Conservation (phyloP, 2,329 filamentous ascomycete genomes). For the Diplodia intermedia region DNA sequence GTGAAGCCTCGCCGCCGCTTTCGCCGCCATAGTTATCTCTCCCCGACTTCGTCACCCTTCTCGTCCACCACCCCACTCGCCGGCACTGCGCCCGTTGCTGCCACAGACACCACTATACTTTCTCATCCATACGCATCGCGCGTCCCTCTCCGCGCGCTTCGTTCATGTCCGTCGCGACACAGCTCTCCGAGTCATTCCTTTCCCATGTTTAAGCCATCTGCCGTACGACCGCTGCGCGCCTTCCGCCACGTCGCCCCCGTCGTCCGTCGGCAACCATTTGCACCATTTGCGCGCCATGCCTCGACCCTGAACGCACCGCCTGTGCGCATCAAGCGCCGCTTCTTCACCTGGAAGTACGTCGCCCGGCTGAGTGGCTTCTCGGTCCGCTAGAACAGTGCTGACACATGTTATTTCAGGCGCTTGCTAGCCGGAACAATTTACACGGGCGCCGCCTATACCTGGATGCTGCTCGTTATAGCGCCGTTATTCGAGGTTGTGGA, state of each 20-base stretch:
- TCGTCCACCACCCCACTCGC: background rate
- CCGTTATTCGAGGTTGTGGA: constrained; percentile 32
- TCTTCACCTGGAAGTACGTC: constrained; percentile 46
- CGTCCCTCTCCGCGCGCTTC: background rate
- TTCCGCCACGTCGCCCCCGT: constrained; percentile 29
- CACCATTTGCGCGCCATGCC: constrained; percentile 33
- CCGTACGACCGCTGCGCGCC: constrained; percentile 48
- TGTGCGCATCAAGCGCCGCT: constrained; percentile 51
- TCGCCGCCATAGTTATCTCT: constrained; percentile 18
- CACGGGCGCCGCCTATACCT: constrained; percentile 33
- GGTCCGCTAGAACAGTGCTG: background rate
- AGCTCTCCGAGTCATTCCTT: constrained; percentile 37
- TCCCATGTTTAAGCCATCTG: constrained; percentile 49
- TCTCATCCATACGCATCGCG: constrained; percentile 3
- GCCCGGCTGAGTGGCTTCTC: constrained; percentile 9
- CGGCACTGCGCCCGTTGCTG: background rate
- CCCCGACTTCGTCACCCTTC: background rate
- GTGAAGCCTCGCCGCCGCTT: constrained; percentile 30
- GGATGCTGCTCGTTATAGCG: constrained; percentile 37
- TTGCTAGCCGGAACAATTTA: constrained; percentile 34
- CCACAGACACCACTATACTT: constrained; percentile 10
- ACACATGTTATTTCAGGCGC: constrained; percentile 21
- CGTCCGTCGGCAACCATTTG: constrained; percentile 36
- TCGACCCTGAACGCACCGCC: constrained; percentile 45
- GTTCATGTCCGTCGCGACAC: constrained; percentile 26